Percentiles rank a stretch among this genome's conserved stretches.
Conservation (phyloP, 2,329 filamentous ascomycete species). For the Cordyceps pruinosa region DNA sequence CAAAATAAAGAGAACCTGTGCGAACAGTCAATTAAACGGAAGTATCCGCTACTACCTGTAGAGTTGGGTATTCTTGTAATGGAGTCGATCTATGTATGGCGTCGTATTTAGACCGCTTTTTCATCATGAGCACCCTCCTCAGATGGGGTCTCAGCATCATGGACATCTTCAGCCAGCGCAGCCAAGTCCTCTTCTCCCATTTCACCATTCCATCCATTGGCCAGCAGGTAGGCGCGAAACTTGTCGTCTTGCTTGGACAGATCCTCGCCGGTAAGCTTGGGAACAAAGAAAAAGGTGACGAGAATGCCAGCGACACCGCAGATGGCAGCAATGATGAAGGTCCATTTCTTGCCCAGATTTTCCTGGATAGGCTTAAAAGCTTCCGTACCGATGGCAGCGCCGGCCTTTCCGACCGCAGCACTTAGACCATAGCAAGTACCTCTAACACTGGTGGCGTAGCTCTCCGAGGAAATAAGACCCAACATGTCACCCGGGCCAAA, state of each 20-base stretch:
- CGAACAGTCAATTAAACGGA: too few relatives aligned
- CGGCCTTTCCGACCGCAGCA: conserved; percentile 44
- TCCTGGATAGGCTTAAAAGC: conserved; percentile 41
- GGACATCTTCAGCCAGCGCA: neutral
- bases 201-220: conserved; percentile 39
- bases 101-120: neutral
- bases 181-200: conserved; percentile 27
- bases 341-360: conserved; percentile 41
- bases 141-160: neutral
- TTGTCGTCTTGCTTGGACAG: conserved; percentile 34
- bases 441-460: conserved; percentile 44
- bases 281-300: conserved; percentile 42
- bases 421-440: conserved; percentile 45
- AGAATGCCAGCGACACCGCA: conserved; percentile 40
- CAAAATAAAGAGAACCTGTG: too few relatives aligned
- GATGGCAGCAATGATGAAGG: conserved; percentile 45
- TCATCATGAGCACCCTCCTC: neutral
- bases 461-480: conserved; percentile 42
- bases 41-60: neutral
- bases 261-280: conserved; percentile 38
- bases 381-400: conserved; percentile 44
- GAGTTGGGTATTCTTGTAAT: neutral
- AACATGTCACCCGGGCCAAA: conserved; percentile 45
- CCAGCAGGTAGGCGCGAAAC: conserved; percentile 37
- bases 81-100: too few relatives aligned